Base-by-base conservation (phyloP, 1,284 basidiomycete genomes). In the Malassezia psittaci region DNA sequence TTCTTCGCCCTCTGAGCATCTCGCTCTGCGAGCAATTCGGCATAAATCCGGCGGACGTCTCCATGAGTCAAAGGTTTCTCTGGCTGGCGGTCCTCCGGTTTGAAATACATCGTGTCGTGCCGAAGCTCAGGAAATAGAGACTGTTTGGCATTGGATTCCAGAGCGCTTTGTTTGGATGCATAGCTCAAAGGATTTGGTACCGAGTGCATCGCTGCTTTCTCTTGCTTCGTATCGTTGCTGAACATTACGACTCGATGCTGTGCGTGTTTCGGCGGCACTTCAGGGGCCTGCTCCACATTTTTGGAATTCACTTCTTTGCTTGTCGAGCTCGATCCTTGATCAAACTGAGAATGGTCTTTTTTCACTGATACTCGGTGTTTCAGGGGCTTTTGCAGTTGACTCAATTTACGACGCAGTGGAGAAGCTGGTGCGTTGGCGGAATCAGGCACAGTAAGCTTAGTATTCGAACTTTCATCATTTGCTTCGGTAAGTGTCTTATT, bases 31-130 rank as follows among this genome's bases (percentile, higher is more conserved):
- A 48, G 9, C 3, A 41, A 19, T 21, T 54, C 45, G 2, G 52
- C 52, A 35, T 41, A 42, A 6, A 54, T 47, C 5, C 45, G 36
- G n/a, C 52, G 52, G 11, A 48, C 32, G 24, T 54, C 52, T 4
- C 52, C 52, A 18, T 54, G 52, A 7, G 52, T 54, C 24, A 54
- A 24, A 2, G 44, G 52, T 4, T 32, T 18, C n/a, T 19, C 15
- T 18, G 45, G 45, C 13, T 10, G 29, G 12, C 16, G 13, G 15
- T 9, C 4, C 2, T 21, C 15, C 32, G 40, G 40, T 6, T 34
- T 19, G 18, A 43, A 51, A 5, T 51, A 29, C 45, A 35, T 35
- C 12, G 16, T 47, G 32, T 47, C 45, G 16, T 47, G 45, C 18
- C 29, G 16, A n/a, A 47, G 1, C 9, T 47, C 32, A 16, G 45